A percentile compares a stretch with the other conserved stretches of the same genome.
These are phyloP conservation scores for Kuraishia borneana DNA, from an alignment of 805 yeast genomes.

Conservation along the genomic window DNA sequence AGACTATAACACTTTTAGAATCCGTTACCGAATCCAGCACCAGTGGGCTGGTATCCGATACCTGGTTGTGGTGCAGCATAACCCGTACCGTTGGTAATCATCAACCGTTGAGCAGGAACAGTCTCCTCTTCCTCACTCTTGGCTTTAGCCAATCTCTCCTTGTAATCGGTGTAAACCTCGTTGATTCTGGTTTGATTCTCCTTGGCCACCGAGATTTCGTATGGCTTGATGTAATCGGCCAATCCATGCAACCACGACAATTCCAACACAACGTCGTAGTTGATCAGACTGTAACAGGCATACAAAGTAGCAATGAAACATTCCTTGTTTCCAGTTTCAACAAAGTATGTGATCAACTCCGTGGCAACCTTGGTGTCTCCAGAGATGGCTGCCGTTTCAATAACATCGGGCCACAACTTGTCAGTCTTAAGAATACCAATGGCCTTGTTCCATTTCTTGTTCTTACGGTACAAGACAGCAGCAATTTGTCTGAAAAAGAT, in stretches of 20 bases:
- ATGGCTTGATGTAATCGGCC: conserved; percentile 83
- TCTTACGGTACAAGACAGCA: conserved; percentile 85
- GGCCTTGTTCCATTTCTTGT: conserved; percentile 88
- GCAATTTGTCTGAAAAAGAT: conserved; percentile 95
- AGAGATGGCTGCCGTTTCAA: conserved; percentile 83
- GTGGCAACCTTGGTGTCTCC: conserved; percentile 73
- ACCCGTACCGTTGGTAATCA: conserved; percentile 72
- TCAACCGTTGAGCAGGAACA: conserved; percentile 50
- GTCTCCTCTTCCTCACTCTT: conserved; percentile 34
- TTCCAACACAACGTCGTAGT: conserved; percentile 78
- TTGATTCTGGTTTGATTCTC: conserved; percentile 64
- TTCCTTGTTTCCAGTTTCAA: conserved; percentile 94
- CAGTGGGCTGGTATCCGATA: conserved; percentile 60
- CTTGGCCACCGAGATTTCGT: conserved; percentile 71
- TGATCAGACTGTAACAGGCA: conserved; percentile 70
- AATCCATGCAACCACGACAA: conserved; percentile 84
- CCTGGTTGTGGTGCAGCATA: conserved; percentile 26
- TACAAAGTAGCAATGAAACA: conserved; percentile 85
- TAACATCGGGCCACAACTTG: conserved; percentile 90
- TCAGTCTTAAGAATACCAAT: conserved; percentile 82
- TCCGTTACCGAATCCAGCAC: conserved; percentile 58
- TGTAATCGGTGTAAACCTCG: conserved; percentile 59
- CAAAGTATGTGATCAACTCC: conserved; percentile 82
- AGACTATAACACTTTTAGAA: conserved; percentile 14
- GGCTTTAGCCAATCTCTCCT: conserved; percentile 55